Percentiles rank a stretch among this genome's conserved stretches.
Evolutionary conservation across 768 basidiomycete species (phyloP).

Genomic region (Suillus brevipes): DNA sequence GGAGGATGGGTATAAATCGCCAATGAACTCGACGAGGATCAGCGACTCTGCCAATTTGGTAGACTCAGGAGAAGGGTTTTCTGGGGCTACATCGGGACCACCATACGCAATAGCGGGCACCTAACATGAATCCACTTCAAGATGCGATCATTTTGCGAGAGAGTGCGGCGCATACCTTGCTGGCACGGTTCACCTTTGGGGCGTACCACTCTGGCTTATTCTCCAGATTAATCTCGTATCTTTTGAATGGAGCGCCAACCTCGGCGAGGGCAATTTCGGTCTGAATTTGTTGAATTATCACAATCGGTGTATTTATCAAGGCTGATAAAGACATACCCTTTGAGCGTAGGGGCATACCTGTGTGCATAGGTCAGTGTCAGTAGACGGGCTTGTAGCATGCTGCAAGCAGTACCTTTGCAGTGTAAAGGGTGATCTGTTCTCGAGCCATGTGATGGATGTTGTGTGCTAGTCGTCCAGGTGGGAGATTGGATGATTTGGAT

Average conservation of each 20-base stretch:
- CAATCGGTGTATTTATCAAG: neutral
- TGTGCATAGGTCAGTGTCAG: slow-evolving; percentile 5
- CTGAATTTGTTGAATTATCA: slow-evolving; percentile 27
- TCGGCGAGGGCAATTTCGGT: slow-evolving; percentile 64
- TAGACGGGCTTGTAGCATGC: neutral
- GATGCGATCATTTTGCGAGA: neutral
- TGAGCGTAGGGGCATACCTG: slow-evolving; percentile 64
- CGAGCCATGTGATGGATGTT: slow-evolving; percentile 1
- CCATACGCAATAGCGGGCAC: slow-evolving; percentile 64
- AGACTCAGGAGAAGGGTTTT: slow-evolving; percentile 59
- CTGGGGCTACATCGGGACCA: slow-evolving; percentile 54
- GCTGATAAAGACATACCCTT: slow-evolving; percentile 38
- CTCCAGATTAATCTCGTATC: slow-evolving; percentile 57
- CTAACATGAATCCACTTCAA: slow-evolving; percentile 24
- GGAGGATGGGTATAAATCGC: slow-evolving; percentile 54
- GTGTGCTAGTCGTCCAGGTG: neutral
- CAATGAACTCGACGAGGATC: slow-evolving; percentile 65
- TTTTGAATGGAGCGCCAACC: slow-evolving; percentile 46
- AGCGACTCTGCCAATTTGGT: slow-evolving; percentile 64
- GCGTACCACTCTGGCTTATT: slow-evolving; percentile 75
- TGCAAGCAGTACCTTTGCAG: slow-evolving; percentile 41
- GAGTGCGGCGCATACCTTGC: slow-evolving; percentile 49
- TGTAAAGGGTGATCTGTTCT: slow-evolving; percentile 44
- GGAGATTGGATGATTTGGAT: neutral
- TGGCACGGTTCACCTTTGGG: slow-evolving; percentile 61